Evolutionary conservation across 305 asterid genomes (phyloP).

Genomic region (Salvia sclarea): DNA sequence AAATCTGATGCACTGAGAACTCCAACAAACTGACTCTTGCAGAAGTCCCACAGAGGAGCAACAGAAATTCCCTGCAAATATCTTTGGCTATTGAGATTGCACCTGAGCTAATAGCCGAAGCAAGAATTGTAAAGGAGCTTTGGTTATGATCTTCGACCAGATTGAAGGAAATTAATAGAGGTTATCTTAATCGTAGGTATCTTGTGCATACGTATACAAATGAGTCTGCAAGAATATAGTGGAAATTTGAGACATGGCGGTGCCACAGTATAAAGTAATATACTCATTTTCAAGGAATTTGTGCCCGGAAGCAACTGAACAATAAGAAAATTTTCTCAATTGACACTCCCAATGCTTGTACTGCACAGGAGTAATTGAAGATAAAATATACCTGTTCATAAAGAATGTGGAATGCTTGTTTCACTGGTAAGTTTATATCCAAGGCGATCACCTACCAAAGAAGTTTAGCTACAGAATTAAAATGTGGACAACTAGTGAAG

Average conservation of each 20-base stretch:
- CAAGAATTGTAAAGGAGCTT: neutral
- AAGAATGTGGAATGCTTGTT: constrained; percentile 72
- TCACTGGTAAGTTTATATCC: constrained; percentile 67
- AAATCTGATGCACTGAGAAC: constrained; percentile 75
- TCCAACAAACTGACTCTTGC: constrained; percentile 67
- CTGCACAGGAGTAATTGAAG: neutral
- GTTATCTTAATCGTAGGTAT: constrained; percentile 6
- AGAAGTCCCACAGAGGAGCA: constrained; percentile 74
- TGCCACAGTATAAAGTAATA: neutral
- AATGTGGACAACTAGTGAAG: neutral
- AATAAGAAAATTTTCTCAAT: neutral
- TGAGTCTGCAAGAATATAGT: neutral
- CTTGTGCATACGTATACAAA: neutral
- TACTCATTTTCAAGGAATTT: neutral
- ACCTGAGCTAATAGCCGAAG: constrained; percentile 26
- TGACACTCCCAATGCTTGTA: neutral
- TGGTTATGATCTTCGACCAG: neutral
- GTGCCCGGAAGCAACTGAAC: neutral
- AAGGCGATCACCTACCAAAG: constrained; percentile 59
- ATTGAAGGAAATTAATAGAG: neutral
- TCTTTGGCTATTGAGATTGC: constrained; percentile 35
- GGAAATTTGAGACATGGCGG: neutral
- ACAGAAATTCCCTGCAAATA: constrained; percentile 64
- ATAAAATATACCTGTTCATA: constrained; percentile 57
- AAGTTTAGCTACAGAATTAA: constrained; percentile 23